phyloP scores from a whole-genome alignment of 805 yeast genomes.

The Metschnikowia kofuensis region DNA sequence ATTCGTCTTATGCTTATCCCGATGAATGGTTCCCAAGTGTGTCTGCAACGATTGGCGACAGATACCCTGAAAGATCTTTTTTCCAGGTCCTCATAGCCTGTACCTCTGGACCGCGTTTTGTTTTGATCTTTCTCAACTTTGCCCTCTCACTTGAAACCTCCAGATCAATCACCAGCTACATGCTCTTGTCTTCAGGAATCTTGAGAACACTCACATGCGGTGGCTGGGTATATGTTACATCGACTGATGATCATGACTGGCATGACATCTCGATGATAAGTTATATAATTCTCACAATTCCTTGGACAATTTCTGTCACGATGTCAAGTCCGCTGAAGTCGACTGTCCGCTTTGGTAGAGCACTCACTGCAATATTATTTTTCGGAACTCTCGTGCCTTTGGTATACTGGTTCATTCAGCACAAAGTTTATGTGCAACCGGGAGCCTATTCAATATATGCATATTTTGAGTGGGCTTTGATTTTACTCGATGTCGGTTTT shows the following conservation, averaged over 20 bases:
- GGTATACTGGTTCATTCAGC: conserved; percentile 86
- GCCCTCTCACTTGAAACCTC: conserved; percentile 41
- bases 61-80: conserved; percentile 92
- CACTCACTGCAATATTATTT: conserved; percentile 55
- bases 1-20: conserved; percentile 86
- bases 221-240: conserved; percentile 97
- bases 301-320: conserved; percentile 77
- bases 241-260: conserved; percentile 94
- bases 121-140: conserved; percentile 53
- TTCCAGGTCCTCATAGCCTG: conserved; percentile 90
- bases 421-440: conserved; percentile 78
- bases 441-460: conserved; percentile 98
- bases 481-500: conserved; percentile 77
- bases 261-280: conserved; percentile 95
- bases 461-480: conserved; percentile 89
- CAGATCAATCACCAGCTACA: conserved; percentile 32
- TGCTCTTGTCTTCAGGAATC: conserved; percentile 61
- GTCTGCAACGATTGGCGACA: conserved; percentile 93
- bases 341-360: conserved; percentile 48
- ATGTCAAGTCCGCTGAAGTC: conserved; percentile 45
- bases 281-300: conserved; percentile 83
- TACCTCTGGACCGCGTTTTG: conserved; percentile 89
- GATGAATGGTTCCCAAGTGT: conserved; percentile 99
- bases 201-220: conserved; percentile 94
- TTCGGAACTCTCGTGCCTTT: conserved; percentile 77